Base-by-base conservation (phyloP, 1,284 basidiomycete species). In the Fomes fomentarius region DNA sequence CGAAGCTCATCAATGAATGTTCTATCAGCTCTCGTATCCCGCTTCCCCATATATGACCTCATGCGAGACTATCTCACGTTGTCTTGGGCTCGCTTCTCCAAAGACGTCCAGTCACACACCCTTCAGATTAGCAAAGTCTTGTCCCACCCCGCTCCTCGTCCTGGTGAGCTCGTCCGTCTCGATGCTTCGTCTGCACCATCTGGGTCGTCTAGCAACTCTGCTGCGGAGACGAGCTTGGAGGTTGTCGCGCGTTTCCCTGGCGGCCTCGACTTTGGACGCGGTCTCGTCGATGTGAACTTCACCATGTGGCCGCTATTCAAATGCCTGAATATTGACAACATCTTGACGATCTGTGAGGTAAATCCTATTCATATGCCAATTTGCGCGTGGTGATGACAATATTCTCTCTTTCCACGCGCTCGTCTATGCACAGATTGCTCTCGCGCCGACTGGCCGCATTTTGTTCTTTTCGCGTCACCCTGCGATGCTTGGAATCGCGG, bases 221-320 rank as follows among this genome's bases (percentile, higher is more conserved):
- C 55, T 7, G 62, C 71, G 17, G 89, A 90, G 54, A 83, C 87
- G 1, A 88, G 80, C 62, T 74, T 93, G 33, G 90, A 93, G 69
- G 91, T 93, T 56, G 87, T 93, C 41, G 89, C 91, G 22, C 84
- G 90, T 47, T 93, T 93, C 74, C 90, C 90, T 25, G 90, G 90
- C 31, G 91, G 91, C 15, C 78, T 93, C 41, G 90, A 93, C 70
- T 93, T 93, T 66, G 90, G 91, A 19, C 81, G 85, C 47, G 91
- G 90, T 5, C 74, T 93, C 47, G 90, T 93, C 25, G 90, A 93
- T 63, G 89, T 91, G 65, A 93, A 93, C 70, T 96, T 96, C 69
- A 94, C 94, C 44, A 93, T 97, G 85, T 98, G 95, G 94, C 96
- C 96, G 0, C 70, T 98, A 50, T 98, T 98, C 82, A 93, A 96